Conservation (phyloP, 768 basidiomycete species). For the Naganishia onofrii region DNA sequence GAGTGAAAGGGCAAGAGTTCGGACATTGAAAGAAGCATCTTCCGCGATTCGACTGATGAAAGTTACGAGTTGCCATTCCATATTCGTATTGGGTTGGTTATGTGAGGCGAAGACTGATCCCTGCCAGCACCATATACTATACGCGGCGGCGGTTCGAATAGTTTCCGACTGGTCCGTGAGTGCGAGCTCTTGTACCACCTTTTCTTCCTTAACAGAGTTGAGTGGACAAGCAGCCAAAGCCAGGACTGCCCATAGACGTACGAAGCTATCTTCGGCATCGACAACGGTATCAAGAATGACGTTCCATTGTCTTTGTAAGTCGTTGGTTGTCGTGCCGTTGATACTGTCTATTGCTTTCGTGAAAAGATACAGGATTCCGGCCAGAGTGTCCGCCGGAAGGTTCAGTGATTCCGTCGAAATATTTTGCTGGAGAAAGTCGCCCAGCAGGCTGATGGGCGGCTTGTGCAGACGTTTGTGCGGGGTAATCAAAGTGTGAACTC, state of each 20-base stretch:
- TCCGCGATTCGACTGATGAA: background rate
- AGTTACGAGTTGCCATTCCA: background rate
- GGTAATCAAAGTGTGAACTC: constrained; percentile 7
- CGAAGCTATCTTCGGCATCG: background rate
- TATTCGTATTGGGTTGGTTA: background rate
- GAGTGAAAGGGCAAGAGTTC: constrained; percentile 6
- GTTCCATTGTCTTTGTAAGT: background rate
- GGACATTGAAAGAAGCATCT: constrained; percentile 9
- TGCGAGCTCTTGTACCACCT: background rate
- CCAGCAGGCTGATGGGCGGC: background rate
- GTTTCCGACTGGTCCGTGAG: background rate
- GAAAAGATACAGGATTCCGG: constrained; percentile 27
- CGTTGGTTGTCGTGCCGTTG: background rate
- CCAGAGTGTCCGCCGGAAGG: constrained; percentile 16
- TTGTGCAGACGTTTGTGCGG: background rate
- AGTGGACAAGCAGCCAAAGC: constrained; percentile 16
- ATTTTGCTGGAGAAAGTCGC: constrained; percentile 7
- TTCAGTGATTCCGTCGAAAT: background rate
- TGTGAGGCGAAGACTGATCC: background rate
- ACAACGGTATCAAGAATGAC: background rate
- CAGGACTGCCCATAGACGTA: constrained; percentile 24
- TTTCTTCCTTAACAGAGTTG: background rate
- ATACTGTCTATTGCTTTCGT: background rate
- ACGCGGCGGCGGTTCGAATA: constrained; percentile 18
- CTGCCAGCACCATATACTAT: constrained; percentile 15